A percentile compares a stretch with the other conserved stretches of the same genome.
Evolutionary conservation across 129 eudicot species (phyloP).

Genomic region (Arctium minus): DNA sequence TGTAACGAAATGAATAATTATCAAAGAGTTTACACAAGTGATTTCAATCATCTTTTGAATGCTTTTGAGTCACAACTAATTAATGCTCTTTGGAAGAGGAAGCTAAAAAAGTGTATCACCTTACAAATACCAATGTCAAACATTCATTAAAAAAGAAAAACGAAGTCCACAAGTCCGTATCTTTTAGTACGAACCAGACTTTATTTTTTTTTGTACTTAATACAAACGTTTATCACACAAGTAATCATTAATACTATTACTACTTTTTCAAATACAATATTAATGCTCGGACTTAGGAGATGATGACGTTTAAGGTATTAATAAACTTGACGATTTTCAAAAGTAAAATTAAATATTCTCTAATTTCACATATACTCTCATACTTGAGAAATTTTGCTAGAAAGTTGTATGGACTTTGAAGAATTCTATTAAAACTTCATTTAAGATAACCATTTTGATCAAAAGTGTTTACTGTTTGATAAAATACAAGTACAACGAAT

Average conservation of each 20-base stretch:
- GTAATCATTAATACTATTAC: too few relatives aligned
- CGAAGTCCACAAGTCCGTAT: background rate
- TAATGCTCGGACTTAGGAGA: background rate
- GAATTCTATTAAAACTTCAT: background rate
- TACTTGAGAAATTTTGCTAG: background rate
- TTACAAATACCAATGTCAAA: background rate
- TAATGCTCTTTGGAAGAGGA: background rate
- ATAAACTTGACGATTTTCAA: background rate
- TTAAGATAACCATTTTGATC: background rate
- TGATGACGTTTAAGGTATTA: background rate
- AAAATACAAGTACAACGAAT: background rate
- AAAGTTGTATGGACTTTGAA: background rate
- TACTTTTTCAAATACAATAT: background rate
- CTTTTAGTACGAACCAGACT: background rate
- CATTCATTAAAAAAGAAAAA: background rate
- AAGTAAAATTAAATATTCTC: background rate
- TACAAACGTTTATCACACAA: background rate
- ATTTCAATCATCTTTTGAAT: background rate
- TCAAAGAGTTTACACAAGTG: background rate
- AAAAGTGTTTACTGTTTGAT: background rate
- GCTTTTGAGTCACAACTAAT: background rate
- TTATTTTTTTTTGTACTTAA: background rate
- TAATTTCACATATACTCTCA: background rate
- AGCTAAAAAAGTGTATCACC: background rate
- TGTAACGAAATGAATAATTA: too few relatives aligned